These are phyloP conservation scores for Pochonia chlamydosporia DNA, from an alignment of 2,329 filamentous ascomycete species.

Conservation along the genomic window DNA sequence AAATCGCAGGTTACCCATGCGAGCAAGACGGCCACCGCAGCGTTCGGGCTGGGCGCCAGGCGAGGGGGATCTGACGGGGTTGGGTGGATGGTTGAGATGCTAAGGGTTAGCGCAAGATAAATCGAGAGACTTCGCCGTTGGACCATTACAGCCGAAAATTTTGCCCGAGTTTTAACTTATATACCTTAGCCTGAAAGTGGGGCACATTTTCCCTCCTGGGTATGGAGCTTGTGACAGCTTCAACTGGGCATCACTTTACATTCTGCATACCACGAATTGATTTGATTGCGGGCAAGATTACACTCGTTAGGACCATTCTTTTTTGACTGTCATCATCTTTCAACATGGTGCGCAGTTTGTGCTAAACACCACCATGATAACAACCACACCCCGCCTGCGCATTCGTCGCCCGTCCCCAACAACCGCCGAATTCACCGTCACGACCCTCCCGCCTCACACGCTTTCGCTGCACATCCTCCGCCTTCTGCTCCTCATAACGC, in stretches of 20 bases:
- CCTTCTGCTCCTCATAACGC: slow-evolving; percentile 35
- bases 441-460: slow-evolving; percentile 60
- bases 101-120: slow-evolving; percentile 30
- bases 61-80: slow-evolving; percentile 49
- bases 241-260: too few species aligned
- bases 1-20: slow-evolving; percentile 60
- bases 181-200: slow-evolving; percentile 6
- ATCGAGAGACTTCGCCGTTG: slow-evolving; percentile 52
- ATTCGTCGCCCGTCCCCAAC: slow-evolving; percentile 72
- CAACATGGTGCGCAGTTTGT: too few species aligned
- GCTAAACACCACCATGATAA: slow-evolving; percentile 49
- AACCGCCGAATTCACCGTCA: slow-evolving; percentile 88
- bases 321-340: too few species aligned
- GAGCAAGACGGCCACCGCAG: slow-evolving; percentile 59
- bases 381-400: slow-evolving; percentile 52
- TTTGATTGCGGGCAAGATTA: too few species aligned
- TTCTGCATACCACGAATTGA: too few species aligned
- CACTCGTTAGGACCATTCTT: too few species aligned
- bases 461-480: slow-evolving; percentile 41
- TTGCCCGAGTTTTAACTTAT: slow-evolving; percentile 14
- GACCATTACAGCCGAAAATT: slow-evolving; percentile 55
- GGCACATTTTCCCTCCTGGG: neutral
- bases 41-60: slow-evolving; percentile 63
- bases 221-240: too few species aligned
- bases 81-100: slow-evolving; percentile 37